Percentiles rank a stretch among this genome's conserved stretches.
phyloP scores from a whole-genome alignment of 139 green algal genomes.

The Chlamydomonas incerta region DNA sequence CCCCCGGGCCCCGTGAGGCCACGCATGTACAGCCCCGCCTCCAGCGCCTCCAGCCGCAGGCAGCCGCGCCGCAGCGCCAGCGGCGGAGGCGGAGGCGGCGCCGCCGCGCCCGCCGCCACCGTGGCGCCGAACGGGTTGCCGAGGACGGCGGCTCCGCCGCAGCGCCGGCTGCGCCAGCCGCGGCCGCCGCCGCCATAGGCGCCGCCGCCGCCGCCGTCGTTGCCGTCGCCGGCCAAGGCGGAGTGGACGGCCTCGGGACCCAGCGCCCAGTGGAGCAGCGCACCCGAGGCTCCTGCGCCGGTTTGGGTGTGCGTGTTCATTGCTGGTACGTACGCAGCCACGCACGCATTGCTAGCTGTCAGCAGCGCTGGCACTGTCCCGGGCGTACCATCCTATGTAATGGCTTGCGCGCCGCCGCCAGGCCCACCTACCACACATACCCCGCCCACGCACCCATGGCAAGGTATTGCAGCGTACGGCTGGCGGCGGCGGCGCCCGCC shows the following conservation, averaged over 20 bases:
- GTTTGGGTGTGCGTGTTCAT: too few species aligned
- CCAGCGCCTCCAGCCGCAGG: conserved; percentile 40
- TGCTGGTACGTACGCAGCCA: too few species aligned
- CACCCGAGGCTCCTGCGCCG: conserved; percentile 75
- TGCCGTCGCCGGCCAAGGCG: not conserved
- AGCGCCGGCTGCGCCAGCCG: not conserved
- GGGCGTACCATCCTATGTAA: too few species aligned
- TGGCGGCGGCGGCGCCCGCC: not conserved
- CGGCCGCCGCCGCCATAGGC: not conserved
- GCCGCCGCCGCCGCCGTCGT: too few species aligned
- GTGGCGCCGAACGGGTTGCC: not conserved
- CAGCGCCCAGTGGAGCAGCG: conserved; percentile 68
- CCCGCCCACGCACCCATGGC: conserved; percentile 33
- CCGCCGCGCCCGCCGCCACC: not conserved
- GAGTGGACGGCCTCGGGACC: conserved; percentile 38
- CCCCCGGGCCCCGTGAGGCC: conserved; percentile 62
- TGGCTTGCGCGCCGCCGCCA: too few species aligned
- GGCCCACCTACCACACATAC: conserved; percentile 24
- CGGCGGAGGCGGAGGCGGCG: too few species aligned
- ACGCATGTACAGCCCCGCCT: conserved; percentile 61
- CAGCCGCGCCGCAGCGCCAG: not conserved
- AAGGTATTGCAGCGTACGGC: conserved; percentile 5
- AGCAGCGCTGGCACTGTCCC: too few species aligned
- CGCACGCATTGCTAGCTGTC: too few species aligned
- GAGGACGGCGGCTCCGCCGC: not conserved